Base-by-base conservation (phyloP, 2,329 filamentous ascomycete species). In the Nigrospora oryzae region DNA sequence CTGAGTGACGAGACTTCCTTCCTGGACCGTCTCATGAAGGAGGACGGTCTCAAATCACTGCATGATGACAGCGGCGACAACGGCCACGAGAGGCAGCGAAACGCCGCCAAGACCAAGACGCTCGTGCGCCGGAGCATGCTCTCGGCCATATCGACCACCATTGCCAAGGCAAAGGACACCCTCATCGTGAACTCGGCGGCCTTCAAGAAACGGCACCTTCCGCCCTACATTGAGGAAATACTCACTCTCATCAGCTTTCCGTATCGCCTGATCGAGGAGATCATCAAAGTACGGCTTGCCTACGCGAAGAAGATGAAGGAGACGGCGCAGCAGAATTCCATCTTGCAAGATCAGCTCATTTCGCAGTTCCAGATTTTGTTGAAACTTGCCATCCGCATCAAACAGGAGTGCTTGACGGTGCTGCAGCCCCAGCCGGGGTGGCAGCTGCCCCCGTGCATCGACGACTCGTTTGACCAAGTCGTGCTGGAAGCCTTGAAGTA, bases 341-440 rank as follows among this genome's bases (percentile, higher is more conserved):
- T 98, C 70, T 89, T 98, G 75, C 87, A 94, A 49, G 90, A 97
- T 60, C 91, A 97, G 66, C 95, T 97, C 87, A 96, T 98, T 51
- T 77, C 86, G 0, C 93, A 98, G 60, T 97, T 98, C 56, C 90
- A 95, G 64, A 87, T 96, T 38, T 71, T 97, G 44, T 80, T 98
- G 51, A 89, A 87, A 58, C 82, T 97, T 52, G 91, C 93, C 31
- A 90, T 95, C 49, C 79, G 84, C 50, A 95, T 97, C 66, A 98
- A 97, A 65, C 79, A 86, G 56, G 86, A 91, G 53, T 96, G 95
- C 60, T 75, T 86, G 33, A 72, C 80, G 23, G 89, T 97, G 42
- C 88, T 89, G 17, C 81, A 88, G 53, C 86, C 89, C 1, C 86
- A 97, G 63, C 81, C 86, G 16, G 91, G 93, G 39, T 98, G 93